Base-by-base conservation (phyloP, 2,329 filamentous ascomycete species). In the Neonectria punicea region DNA sequence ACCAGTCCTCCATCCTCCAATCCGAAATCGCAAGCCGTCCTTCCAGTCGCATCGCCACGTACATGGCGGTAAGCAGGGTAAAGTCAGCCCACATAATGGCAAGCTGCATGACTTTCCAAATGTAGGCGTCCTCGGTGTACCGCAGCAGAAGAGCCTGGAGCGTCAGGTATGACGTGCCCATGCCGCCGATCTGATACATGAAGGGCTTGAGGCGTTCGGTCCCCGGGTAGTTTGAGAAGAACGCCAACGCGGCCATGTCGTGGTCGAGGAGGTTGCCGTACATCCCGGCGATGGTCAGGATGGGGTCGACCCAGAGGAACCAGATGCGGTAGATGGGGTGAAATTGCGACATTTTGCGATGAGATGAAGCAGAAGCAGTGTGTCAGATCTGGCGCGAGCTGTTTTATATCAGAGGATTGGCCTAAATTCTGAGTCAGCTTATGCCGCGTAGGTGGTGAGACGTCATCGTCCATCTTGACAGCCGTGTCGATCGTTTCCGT, bases 231-330 rank as follows among this genome's bases (percentile, higher is more conserved):
- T 61, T 46, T 1, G 22, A 4, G 30, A 70, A 67, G 28, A 71
- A 70, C 3, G 68, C 63, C n/a, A 53, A 34, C 5, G 61, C 55
- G 9, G 68, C 63, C 8, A 68, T 51, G 2, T 68, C 10, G 22
- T 72, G 70, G 43, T 70, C 58, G 36, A 73, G 50, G 14, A 73
- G 22, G 20, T 70, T 72, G 14, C 5, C 61, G 16, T 66, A 70
- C 46, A 73, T 69, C 2, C 71, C 71, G 0, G 36, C 5, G 8
- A 69, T 6, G 3, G 71, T 71, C 0, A 72, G 47, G 43, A 68
- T 46, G 7, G 71, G 71, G n/a, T 73, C 71, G 18, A 73, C 20
- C 71, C 71, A 74, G 41, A 70, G 46, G 54, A 73, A 73, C 64
- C 61, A 73, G 8, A 61, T 8, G 49, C 44, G 56, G 51, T 73